Evolutionary conservation across 768 basidiomycete genomes (phyloP).

Genomic region (Lentinula sp.): DNA sequence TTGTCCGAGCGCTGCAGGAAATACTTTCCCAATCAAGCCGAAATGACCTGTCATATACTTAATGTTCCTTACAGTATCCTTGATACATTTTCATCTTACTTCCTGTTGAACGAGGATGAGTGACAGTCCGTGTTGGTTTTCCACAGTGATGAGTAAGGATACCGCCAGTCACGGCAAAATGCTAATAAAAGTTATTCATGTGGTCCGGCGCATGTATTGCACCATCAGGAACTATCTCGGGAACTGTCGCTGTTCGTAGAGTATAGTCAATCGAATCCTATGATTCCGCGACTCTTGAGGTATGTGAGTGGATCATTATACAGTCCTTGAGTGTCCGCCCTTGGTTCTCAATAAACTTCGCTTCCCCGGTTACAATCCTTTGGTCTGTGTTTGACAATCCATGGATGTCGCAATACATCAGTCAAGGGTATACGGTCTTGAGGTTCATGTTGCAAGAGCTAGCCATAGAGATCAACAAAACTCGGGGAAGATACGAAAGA

Average conservation of each 20-base stretch:
- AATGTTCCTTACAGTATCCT: neutral
- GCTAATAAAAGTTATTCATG: neutral
- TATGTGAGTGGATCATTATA: no score
- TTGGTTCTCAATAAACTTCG: neutral
- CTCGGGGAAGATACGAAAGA: neutral
- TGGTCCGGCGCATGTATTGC: neutral
- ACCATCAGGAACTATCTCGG: neutral
- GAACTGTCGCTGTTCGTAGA: neutral
- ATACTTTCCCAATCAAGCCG: neutral
- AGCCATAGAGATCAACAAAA: neutral
- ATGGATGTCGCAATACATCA: conserved; percentile 78
- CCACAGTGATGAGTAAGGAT: no score
- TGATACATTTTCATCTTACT: no score
- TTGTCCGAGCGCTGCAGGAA: neutral
- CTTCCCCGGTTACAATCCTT: conserved; percentile 23
- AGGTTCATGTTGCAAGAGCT: conserved; percentile 86
- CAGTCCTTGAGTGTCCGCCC: neutral
- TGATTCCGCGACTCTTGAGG: no score
- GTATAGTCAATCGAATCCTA: neutral
- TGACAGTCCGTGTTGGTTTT: no score
- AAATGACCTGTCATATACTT: neutral
- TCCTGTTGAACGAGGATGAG: no score
- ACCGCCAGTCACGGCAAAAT: no score
- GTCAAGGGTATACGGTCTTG: conserved; percentile 66
- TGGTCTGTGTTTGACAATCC: conserved; percentile 70